Conservation (phyloP, 176 grass and related monocot genomes). For the Bromus sterilis region DNA sequence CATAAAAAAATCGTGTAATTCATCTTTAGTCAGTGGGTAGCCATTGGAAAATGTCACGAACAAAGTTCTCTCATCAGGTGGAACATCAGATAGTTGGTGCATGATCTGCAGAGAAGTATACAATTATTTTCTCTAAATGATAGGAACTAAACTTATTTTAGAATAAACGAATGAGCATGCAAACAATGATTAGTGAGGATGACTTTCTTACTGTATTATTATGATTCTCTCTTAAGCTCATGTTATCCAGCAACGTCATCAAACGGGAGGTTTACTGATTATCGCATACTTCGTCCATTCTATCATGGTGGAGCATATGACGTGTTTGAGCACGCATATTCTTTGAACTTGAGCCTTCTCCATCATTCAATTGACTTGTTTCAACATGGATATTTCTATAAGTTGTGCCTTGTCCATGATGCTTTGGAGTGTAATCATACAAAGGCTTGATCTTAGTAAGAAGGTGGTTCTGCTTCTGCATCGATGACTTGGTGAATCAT, state of each 20-base stretch:
- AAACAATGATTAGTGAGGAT: not conserved
- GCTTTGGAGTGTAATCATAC: not conserved
- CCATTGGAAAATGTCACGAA: slow-evolving; percentile 71
- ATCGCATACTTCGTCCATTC: not conserved
- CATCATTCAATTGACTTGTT: not conserved
- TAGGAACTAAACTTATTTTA: not conserved
- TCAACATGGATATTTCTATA: not conserved
- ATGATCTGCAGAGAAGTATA: not conserved
- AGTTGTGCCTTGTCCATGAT: not conserved
- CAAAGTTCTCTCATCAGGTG: slow-evolving; percentile 49
- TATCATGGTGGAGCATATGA: not conserved
- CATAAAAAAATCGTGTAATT: slow-evolving; percentile 44
- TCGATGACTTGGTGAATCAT: not conserved
- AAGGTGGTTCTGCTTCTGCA: slow-evolving; percentile 9
- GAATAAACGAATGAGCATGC: not conserved
- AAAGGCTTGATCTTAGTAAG: slow-evolving; percentile 1
- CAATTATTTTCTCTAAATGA: not conserved
- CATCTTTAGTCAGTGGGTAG: slow-evolving; percentile 39
- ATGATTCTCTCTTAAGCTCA: not conserved
- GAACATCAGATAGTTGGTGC: not conserved
- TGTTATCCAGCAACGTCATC: not conserved
- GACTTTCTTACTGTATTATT: not conserved
- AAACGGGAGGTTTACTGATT: not conserved
- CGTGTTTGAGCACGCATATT: not conserved
- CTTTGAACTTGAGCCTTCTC: not conserved